Percentiles rank a stretch among this genome's conserved stretches.
phyloP scores from a whole-genome alignment of 2,329 filamentous ascomycete species.

The Trichoderma atrobrunneum region DNA sequence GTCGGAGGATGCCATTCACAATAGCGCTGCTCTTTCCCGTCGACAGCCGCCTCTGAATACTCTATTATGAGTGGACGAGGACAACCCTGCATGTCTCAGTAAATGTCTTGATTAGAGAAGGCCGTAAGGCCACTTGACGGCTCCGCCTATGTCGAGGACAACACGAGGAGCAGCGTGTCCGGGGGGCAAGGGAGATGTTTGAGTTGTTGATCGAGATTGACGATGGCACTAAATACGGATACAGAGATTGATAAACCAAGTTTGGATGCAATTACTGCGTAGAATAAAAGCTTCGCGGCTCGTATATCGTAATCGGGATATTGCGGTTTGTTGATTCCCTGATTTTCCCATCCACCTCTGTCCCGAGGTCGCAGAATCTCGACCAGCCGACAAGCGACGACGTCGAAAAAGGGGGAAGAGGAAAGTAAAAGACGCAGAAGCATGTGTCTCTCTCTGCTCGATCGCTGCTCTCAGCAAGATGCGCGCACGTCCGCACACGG shows the following conservation, averaged over 20 bases:
- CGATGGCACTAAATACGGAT: background rate
- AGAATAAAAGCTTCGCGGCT: background rate
- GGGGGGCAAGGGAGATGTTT: background rate
- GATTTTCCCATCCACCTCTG: background rate
- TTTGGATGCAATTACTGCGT: background rate
- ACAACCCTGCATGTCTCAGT: constrained; percentile 12
- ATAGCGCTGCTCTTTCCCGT: constrained; percentile 9
- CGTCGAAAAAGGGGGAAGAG: background rate
- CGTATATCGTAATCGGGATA: background rate
- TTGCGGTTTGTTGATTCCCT: background rate
- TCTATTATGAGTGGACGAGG: constrained; percentile 3
- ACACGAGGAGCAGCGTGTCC: background rate
- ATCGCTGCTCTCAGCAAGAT: background rate
- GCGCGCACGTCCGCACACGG: constrained; percentile 10
- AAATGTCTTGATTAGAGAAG: constrained; percentile 17
- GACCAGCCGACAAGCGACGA: background rate
- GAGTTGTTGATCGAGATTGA: background rate
- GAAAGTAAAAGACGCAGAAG: background rate
- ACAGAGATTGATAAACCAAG: background rate
- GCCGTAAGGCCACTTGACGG: background rate
- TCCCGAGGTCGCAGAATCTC: background rate
- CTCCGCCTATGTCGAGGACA: background rate
- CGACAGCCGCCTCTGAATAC: constrained; percentile 12
- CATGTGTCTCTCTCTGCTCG: background rate
- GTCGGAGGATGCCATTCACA: constrained; percentile 16